These are phyloP conservation scores for Cicer bijugum DNA, from an alignment of 306 rosid genomes.

Conservation along the genomic window DNA sequence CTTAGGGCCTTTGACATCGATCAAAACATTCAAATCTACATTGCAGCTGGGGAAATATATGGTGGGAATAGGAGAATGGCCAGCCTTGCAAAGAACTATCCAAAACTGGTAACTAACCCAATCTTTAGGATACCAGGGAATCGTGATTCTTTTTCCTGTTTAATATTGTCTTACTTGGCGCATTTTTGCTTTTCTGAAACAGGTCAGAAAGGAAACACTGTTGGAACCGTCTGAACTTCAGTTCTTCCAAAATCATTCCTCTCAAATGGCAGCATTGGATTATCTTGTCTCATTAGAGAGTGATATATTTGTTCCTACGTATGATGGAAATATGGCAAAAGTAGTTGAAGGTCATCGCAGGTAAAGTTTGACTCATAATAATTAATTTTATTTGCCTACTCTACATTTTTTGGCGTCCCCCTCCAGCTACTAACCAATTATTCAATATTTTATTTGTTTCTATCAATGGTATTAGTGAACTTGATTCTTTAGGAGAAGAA, in stretches of 20 bases:
- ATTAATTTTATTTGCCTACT: conserved; percentile 13
- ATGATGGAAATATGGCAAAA: conserved; percentile 97
- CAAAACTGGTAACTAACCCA: conserved; percentile 67
- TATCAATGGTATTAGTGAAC: background rate
- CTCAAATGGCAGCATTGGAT: conserved; percentile 96
- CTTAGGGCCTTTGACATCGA: conserved; percentile 82
- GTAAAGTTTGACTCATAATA: conserved; percentile 49
- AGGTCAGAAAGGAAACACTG: conserved; percentile 91
- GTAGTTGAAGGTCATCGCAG: conserved; percentile 98
- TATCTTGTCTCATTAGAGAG: conserved; percentile 90
- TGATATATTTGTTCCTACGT: conserved; percentile 90
- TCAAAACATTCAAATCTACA: conserved; percentile 78
- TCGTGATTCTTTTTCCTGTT: conserved; percentile 22
- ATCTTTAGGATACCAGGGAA: background rate
- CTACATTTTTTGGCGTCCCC: background rate
- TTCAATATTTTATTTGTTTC: conserved; percentile 22
- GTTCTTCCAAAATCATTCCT: conserved; percentile 88
- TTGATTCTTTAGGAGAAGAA: background rate
- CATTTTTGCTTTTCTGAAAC: conserved; percentile 46
- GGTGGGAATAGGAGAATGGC: conserved; percentile 78
- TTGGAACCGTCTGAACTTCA: conserved; percentile 80
- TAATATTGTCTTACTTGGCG: conserved; percentile 24
- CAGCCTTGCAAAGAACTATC: conserved; percentile 66
- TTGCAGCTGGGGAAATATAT: conserved; percentile 72
- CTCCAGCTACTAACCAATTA: background rate